Percentiles rank a stretch among this genome's conserved stretches.
Conservation (phyloP, 1,139 yeast species). For the Protomyces pachydermus region DNA sequence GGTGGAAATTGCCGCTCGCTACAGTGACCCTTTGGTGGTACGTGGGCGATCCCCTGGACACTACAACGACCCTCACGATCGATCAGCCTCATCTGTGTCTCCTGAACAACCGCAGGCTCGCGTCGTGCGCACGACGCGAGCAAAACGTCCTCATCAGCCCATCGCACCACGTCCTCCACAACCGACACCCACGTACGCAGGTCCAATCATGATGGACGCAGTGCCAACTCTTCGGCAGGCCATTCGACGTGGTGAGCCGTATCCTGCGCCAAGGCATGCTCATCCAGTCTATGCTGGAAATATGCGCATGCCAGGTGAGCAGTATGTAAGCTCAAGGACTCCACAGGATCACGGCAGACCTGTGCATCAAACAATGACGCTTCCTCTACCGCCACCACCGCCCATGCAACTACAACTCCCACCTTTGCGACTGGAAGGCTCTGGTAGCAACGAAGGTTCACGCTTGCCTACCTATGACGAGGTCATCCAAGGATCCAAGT, state of each 20-base stretch:
- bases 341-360: not conserved
- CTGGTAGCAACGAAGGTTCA: not conserved
- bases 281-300: not conserved
- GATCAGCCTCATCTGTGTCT: not conserved
- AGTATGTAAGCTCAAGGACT: not conserved
- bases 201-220: not conserved
- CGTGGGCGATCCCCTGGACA: conserved; percentile 27
- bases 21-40: conserved; percentile 23
- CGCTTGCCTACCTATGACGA: conserved; percentile 1
- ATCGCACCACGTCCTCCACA: not conserved
- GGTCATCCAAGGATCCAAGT: not conserved
- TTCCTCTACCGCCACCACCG: not conserved
- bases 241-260: not conserved
- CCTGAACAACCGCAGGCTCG: not conserved
- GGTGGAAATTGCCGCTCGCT: conserved; percentile 15
- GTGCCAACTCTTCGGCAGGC: not conserved
- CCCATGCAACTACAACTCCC: not conserved
- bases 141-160: not conserved
- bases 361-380: not conserved
- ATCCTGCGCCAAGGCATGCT: not conserved
- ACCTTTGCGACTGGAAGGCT: not conserved
- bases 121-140: not conserved
- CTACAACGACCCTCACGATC: conserved; percentile 6
- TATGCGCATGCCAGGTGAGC: not conserved
- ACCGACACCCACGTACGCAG: not conserved